Evolutionary conservation across 1,284 basidiomycete genomes (phyloP).

Genomic region (Papiliotrema flavescens): DNA sequence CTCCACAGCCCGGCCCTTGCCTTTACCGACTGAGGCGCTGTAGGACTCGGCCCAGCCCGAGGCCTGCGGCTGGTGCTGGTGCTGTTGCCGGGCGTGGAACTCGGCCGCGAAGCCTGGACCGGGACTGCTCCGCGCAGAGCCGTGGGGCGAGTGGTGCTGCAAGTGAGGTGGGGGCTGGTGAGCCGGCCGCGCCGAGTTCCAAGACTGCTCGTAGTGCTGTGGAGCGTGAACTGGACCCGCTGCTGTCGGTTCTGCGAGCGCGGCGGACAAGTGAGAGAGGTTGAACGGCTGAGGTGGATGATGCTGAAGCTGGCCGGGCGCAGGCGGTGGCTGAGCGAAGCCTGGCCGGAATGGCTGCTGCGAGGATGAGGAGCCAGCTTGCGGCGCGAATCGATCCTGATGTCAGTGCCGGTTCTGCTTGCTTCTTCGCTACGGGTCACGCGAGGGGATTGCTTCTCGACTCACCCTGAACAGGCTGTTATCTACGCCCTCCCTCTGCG

Average conservation of each 20-base stretch:
- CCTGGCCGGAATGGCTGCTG: slow-evolving; percentile 1
- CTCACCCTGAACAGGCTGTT: slow-evolving; percentile 60
- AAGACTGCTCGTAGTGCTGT: slow-evolving; percentile 12
- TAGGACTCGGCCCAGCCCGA: slow-evolving; percentile 15
- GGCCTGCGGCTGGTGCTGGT: neutral
- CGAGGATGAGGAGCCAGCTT: slow-evolving; percentile 5
- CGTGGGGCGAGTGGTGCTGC: neutral
- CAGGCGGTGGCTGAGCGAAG: neutral
- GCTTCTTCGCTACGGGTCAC: neutral
- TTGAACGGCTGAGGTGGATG: slow-evolving; percentile 42
- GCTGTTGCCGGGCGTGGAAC: neutral
- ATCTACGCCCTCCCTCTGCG: slow-evolving; percentile 89
- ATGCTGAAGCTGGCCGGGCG: slow-evolving; percentile 7
- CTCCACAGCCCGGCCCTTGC: slow-evolving; percentile 11
- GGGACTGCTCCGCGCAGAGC: neutral
- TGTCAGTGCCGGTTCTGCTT: neutral
- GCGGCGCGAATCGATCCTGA: slow-evolving; percentile 2
- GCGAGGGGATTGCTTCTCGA: neutral
- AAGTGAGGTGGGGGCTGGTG: neutral
- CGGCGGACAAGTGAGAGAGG: slow-evolving; percentile 40
- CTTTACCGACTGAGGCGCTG: slow-evolving; percentile 7
- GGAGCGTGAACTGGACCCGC: neutral
- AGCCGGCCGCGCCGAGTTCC: neutral
- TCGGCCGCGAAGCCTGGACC: slow-evolving; percentile 1
- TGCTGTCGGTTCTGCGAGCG: slow-evolving; percentile 16